Evolutionary conservation across 805 yeast genomes (phyloP).

Genomic region (Suhomyces vadensis): DNA sequence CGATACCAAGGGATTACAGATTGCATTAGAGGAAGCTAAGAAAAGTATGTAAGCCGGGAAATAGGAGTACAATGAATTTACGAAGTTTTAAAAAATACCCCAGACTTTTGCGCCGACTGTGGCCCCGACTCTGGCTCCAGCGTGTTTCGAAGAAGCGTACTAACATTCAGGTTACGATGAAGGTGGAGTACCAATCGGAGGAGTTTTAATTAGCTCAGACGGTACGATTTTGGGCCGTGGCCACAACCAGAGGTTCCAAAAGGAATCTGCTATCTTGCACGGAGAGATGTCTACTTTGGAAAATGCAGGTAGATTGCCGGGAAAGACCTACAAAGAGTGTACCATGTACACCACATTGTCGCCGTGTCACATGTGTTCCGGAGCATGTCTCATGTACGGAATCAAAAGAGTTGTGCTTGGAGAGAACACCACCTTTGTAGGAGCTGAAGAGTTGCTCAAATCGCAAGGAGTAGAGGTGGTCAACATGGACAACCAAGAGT

Average conservation of each 20-base stretch:
- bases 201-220: slow-evolving; percentile 67
- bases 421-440: slow-evolving; percentile 78
- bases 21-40: slow-evolving; percentile 72
- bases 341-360: slow-evolving; percentile 91
- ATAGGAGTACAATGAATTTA: neutral
- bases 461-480: slow-evolving; percentile 72
- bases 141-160: slow-evolving; percentile 2
- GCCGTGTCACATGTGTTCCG: slow-evolving; percentile 95
- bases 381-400: slow-evolving; percentile 88
- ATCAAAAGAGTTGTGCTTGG: slow-evolving; percentile 85
- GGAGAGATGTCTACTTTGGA: slow-evolving; percentile 91
- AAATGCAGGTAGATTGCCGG: slow-evolving; percentile 86
- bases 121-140: too few species aligned
- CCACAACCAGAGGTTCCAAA: slow-evolving; percentile 88
- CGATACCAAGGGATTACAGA: slow-evolving; percentile 64
- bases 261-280: slow-evolving; percentile 78
- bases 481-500: slow-evolving; percentile 57
- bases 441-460: slow-evolving; percentile 76
- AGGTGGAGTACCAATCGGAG: slow-evolving; percentile 93
- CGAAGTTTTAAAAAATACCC: too few species aligned
- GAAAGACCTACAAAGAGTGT: slow-evolving; percentile 73
- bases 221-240: slow-evolving; percentile 86
- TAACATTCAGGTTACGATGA: slow-evolving; percentile 56
- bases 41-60: slow-evolving; percentile 52
- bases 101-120: too few species aligned